phyloP scores from a whole-genome alignment of 768 basidiomycete species.

The Boletus tomentosulus region DNA sequence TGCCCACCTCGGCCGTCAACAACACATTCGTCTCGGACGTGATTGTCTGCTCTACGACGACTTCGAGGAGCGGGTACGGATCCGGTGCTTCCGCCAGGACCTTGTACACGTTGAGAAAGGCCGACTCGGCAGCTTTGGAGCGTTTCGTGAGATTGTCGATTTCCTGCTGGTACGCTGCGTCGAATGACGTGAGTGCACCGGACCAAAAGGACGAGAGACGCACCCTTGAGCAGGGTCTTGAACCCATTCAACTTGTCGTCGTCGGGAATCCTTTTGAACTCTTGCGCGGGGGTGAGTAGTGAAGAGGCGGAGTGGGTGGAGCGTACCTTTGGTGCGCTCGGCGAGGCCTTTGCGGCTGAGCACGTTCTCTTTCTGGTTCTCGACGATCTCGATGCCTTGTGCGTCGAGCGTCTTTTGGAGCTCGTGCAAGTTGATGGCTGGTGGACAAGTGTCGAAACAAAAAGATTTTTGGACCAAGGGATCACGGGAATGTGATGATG shows the following conservation, averaged over 20 bases:
- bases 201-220: slow-evolving; percentile 4
- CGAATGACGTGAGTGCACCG: not conserved
- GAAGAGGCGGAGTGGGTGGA: not conserved
- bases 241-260: slow-evolving; percentile 82
- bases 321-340: slow-evolving; percentile 87
- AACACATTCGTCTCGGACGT: slow-evolving; percentile 44
- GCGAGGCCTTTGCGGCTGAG: slow-evolving; percentile 91
- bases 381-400: slow-evolving; percentile 93
- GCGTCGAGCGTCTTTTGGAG: slow-evolving; percentile 90
- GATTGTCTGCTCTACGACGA: slow-evolving; percentile 93
- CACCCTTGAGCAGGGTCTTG: slow-evolving; percentile 88
- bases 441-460: too few relatives aligned
- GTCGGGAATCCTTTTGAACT: slow-evolving; percentile 95
- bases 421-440: slow-evolving; percentile 85
- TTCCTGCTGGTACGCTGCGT: slow-evolving; percentile 89
- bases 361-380: slow-evolving; percentile 97
- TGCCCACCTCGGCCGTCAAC: slow-evolving; percentile 60
- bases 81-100: slow-evolving; percentile 95
- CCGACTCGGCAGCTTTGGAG: slow-evolving; percentile 88
- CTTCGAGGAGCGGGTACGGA: slow-evolving; percentile 94
- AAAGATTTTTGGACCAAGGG: too few relatives aligned
- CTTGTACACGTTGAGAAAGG: slow-evolving; percentile 96
- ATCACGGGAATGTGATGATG: not conserved
- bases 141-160: slow-evolving; percentile 94
- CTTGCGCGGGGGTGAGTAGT: slow-evolving; percentile 43